These are phyloP conservation scores for Colletotrichum caudatum DNA, from an alignment of 2,329 filamentous ascomycete genomes.

Conservation along the genomic window DNA sequence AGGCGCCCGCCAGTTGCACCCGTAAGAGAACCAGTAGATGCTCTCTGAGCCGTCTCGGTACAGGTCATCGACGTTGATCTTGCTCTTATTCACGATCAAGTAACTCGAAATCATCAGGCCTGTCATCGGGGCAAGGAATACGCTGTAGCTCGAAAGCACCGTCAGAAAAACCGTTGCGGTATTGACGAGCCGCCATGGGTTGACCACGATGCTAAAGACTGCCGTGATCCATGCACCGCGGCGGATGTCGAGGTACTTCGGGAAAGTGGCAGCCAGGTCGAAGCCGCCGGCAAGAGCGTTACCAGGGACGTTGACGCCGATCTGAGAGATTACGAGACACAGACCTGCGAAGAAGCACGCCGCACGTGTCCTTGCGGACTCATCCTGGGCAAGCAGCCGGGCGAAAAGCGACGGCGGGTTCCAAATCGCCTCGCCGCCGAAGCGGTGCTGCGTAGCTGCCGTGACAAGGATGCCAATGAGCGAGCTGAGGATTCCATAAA, in stretches of 20 bases:
- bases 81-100: constrained; percentile 49
- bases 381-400: constrained; percentile 48
- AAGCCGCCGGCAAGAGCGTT: constrained; percentile 55
- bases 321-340: constrained; percentile 52
- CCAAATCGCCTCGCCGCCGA: constrained; percentile 53
- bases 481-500: constrained; percentile 52
- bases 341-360: constrained; percentile 55
- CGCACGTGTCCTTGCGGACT: constrained; percentile 51
- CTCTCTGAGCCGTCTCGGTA: constrained; percentile 48
- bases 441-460: constrained; percentile 53
- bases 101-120: constrained; percentile 56
- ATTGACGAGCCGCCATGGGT: constrained; percentile 55
- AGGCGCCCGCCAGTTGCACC: constrained; percentile 56
- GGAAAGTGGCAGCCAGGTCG: constrained; percentile 54
- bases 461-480: constrained; percentile 57
- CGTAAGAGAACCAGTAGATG: constrained; percentile 57
- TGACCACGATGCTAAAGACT: constrained; percentile 52
- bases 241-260: constrained; percentile 54
- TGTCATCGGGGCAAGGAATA: constrained; percentile 55
- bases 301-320: constrained; percentile 53
- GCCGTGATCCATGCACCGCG: constrained; percentile 54
- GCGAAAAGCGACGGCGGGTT: constrained; percentile 53
- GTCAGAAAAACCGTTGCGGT: constrained; percentile 53
- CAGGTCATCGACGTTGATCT: constrained; percentile 53
- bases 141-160: constrained; percentile 52